Evolutionary conservation across 768 basidiomycete genomes (phyloP).

Genomic region (Boletus barrowsii): DNA sequence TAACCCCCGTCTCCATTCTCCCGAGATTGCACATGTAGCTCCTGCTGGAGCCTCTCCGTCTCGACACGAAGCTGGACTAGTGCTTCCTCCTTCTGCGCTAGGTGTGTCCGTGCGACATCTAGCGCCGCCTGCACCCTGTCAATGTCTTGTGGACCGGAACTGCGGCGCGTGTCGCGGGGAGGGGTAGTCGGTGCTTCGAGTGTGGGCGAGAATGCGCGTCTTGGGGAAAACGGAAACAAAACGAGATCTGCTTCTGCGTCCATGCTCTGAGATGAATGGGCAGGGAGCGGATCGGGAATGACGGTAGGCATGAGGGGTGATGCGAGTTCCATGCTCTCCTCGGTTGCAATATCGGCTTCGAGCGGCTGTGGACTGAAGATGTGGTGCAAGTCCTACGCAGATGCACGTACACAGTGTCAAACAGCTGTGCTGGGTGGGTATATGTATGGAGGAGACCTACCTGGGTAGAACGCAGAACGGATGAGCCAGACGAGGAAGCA

Average conservation of each 20-base stretch:
- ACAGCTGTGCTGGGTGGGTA: neutral
- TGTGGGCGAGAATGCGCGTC: slow-evolving; percentile 16
- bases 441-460: slow-evolving; percentile 2
- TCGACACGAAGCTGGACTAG: slow-evolving; percentile 21
- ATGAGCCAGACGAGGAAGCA: neutral
- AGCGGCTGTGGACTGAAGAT: slow-evolving; percentile 21
- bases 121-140: slow-evolving; percentile 20
- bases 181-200: neutral
- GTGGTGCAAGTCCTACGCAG: slow-evolving; percentile 3
- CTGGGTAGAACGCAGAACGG: neutral
- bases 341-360: slow-evolving; percentile 35
- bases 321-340: slow-evolving; percentile 51
- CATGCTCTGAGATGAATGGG: neutral
- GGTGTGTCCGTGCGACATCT: slow-evolving; percentile 17
- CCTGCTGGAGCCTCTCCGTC: slow-evolving; percentile 18
- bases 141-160: slow-evolving; percentile 17
- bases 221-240: slow-evolving; percentile 21
- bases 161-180: neutral
- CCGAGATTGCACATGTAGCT: slow-evolving; percentile 1
- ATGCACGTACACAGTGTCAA: neutral
- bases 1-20: neutral
- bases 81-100: slow-evolving; percentile 23
- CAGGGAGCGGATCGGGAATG: slow-evolving; percentile 12
- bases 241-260: slow-evolving; percentile 14
- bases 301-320: slow-evolving; percentile 44